Evolutionary conservation across 75 land plant species (phyloP), one percentile per base, ranked within the genome.

Genomic region (Picea glauca): DNA sequence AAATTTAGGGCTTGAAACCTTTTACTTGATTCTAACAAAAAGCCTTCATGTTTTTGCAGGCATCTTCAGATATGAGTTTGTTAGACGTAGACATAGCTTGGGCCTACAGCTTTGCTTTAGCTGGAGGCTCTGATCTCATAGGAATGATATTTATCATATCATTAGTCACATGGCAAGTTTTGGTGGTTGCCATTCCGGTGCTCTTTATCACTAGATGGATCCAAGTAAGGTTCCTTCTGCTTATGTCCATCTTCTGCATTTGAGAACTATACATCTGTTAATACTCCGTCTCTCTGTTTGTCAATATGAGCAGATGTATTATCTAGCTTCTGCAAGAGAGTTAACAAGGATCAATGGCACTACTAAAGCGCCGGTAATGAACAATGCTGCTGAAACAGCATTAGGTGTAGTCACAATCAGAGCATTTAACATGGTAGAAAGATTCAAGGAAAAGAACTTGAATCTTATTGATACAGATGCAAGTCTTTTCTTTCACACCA

Each of bases 381-480:
- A 92, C 56, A 91, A 92, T 63, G 90, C 88, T 81, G 81, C 89
- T 12, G 92, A 94, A 72, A 76, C 92, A 23, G 77, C 90, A 3
- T 77, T 90, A 40, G 99, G 99, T 13, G 90, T 86, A 17, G 84
- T 83, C 58, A 92, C 97, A 0, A 96, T 93, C 31, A 86, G 97
- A 75, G 91, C 91, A 12, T 96, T 93, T 65, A 76, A 74, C 21
- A 82, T 76, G 88, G 74, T 50, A 13, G 85, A 87, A 7, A 67
- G 79, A 74, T 96, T 93, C 79, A 74, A 76, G 54, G 56, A 84
- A 58, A 87, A 79, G 73, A 88, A 88, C 80, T 62, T 93, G 18
- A 65, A 83, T 13, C 88, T 90, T 3, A 80, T 96, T 26, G 89
- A 96, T 78, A 81, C 80, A 0, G 91, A 92, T 75, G 90, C 93